Conservation (phyloP, 2,329 filamentous ascomycete genomes). For the Aspergillus persii region DNA sequence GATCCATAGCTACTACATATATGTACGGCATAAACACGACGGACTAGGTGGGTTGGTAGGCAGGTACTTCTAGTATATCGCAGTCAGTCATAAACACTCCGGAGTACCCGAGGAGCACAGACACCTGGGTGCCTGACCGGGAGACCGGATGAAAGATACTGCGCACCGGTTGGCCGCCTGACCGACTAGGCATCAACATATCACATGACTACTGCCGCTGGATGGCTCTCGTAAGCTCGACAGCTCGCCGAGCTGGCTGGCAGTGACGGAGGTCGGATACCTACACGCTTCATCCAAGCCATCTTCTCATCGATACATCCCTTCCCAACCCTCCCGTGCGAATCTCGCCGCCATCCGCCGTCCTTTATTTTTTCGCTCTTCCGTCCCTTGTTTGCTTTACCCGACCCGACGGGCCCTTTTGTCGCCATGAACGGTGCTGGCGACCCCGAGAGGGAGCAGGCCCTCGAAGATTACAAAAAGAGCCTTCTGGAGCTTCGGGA, state of each 20-base stretch:
- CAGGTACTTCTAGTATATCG: too few species aligned
- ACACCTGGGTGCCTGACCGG: constrained; percentile 20
- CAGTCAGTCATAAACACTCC: too few species aligned
- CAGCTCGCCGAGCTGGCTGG: constrained; percentile 29
- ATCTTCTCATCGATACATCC: constrained; percentile 13
- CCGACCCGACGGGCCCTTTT: neutral
- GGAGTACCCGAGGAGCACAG: neutral
- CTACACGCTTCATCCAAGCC: constrained; percentile 9
- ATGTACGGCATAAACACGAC: too few species aligned
- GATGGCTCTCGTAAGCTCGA: constrained; percentile 19
- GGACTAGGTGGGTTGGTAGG: too few species aligned
- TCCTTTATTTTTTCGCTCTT: neutral
- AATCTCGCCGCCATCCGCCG: neutral
- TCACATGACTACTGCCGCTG: constrained; percentile 13
- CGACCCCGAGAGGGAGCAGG: constrained; percentile 61
- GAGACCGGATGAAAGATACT: constrained; percentile 10
- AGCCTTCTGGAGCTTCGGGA: constrained; percentile 93
- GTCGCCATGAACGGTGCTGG: constrained; percentile 38
- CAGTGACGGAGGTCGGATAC: constrained; percentile 17
- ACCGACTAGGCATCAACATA: constrained; percentile 6
- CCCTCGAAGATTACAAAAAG: constrained; percentile 73
- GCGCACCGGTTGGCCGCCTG: neutral
- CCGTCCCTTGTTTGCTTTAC: neutral
- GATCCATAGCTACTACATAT: too few species aligned
- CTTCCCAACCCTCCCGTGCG: neutral